Conservation (phyloP, 2,329 filamentous ascomycete genomes). For the Didymella pomorum region DNA sequence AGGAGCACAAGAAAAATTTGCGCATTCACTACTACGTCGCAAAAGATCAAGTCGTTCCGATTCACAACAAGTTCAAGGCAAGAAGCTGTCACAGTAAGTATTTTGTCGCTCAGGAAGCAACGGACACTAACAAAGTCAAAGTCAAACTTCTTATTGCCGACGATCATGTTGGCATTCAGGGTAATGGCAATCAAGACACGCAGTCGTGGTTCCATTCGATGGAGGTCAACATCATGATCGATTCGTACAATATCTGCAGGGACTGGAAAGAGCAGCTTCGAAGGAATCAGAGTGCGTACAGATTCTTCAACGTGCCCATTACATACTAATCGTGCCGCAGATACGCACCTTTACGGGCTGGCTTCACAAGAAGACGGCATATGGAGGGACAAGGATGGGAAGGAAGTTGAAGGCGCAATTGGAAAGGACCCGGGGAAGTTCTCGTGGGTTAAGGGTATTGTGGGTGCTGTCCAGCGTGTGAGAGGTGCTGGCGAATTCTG, state of each 20-base stretch:
- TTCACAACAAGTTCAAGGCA: conserved; percentile 70
- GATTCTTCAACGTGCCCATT: background rate
- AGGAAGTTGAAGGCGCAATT: conserved; percentile 53
- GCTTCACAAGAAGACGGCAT: conserved; percentile 65
- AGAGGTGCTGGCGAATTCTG: conserved; percentile 65
- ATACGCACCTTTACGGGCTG: conserved; percentile 67
- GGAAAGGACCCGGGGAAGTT: conserved; percentile 62
- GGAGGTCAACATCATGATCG: conserved; percentile 79
- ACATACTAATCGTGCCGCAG: conserved; percentile 8
- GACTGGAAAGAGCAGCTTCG: conserved; percentile 69
- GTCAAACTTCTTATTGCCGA: conserved; percentile 80
- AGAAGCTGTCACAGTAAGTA: conserved; percentile 69
- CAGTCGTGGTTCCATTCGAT: conserved; percentile 82
- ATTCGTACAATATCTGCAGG: conserved; percentile 67
- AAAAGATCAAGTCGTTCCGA: conserved; percentile 74
- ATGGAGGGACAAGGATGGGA: conserved; percentile 63
- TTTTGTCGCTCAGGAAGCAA: background rate
- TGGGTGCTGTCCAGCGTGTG: conserved; percentile 66
- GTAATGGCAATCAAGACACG: conserved; percentile 81
- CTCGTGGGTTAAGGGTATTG: conserved; percentile 65
- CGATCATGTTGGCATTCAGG: conserved; percentile 72
- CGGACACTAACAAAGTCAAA: background rate
- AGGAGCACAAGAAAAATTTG: conserved; percentile 59
- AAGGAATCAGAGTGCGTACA: conserved; percentile 64
- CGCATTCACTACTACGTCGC: conserved; percentile 75